A percentile compares a stretch with the other conserved stretches of the same genome.
These are phyloP conservation scores for Malassezia furfur DNA, from an alignment of 1,284 basidiomycete species.

Conservation along the genomic window DNA sequence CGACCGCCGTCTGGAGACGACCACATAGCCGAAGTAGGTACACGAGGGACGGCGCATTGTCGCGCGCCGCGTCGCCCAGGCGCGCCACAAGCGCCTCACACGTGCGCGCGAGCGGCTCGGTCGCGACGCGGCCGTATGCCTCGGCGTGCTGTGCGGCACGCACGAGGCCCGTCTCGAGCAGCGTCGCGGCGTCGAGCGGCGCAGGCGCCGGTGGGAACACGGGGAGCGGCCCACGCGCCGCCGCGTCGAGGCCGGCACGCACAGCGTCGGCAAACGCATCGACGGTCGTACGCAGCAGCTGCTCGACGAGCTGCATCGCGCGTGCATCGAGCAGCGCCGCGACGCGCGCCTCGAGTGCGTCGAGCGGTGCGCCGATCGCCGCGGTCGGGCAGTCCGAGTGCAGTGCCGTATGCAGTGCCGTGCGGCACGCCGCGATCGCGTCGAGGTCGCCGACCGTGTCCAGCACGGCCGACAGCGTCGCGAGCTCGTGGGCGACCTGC, in stretches of 20 bases:
- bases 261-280: background rate
- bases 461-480: background rate
- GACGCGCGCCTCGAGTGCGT: background rate
- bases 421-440: background rate
- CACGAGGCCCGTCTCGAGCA: background rate
- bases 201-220: background rate
- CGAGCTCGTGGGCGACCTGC: background rate
- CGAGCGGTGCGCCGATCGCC: background rate
- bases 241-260: background rate
- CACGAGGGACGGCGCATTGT: background rate
- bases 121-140: background rate
- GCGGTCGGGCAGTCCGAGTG: background rate
- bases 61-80: background rate
- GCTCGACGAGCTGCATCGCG: background rate
- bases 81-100: background rate
- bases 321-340: slow-evolving; percentile 6
- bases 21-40: background rate
- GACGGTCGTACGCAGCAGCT: background rate
- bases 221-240: background rate
- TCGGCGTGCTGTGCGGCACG: background rate
- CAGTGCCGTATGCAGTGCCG: background rate
- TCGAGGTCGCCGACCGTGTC: background rate
- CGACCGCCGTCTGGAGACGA: background rate
- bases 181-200: background rate
- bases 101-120: background rate